Base-by-base conservation (phyloP, 2,329 filamentous ascomycete genomes). In the Beauveria rudraprayagi region DNA sequence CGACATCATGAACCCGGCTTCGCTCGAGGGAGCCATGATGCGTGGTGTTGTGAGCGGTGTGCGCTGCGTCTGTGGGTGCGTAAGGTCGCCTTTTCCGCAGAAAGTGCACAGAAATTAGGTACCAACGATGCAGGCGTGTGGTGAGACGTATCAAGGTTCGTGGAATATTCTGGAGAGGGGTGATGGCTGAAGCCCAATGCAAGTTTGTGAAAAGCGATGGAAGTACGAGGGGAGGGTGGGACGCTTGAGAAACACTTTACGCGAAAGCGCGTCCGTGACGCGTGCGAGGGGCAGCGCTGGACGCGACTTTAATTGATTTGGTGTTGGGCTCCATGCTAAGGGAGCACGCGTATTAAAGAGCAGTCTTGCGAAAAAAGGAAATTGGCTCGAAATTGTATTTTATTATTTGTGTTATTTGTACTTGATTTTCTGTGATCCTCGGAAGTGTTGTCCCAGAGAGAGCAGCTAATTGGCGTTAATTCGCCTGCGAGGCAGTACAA, bases 1-100 rank as follows among this genome's bases (percentile, higher is more conserved):
- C 64, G 83, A 85, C 80, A 84, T 84, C 67, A 78, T 72, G 67
- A 79, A 78, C 66, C 80, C 82, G 70, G 76, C 74, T 65, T 85
- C 82, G 76, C 82, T 84, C 62, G 82, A 78, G 62, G 80, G 72
- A 68, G 79, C 78, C 79, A 82, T 81, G 67, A 60, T 70, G 63
- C 22, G 48, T 17, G 47, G 34, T 34, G 16, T 26, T 40, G 14
- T 56, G 54, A 56, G 48, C 50, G 57, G 28, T 54, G 37, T 44
- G 60, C 41, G 22, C 34, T 59, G 47, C 56, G 46, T 41, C 44
- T 58, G 7, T 52, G 53, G 52, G 30, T 34, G 37, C 14, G 54
- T 19, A 3, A 14, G 47, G 14, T 26, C 10, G 34, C 9, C n/a
- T 24, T 61, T 24, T 10, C 22, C 44, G 40, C 11, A 54, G 14